Conservation (phyloP, 768 basidiomycete species). For the Tulasnella sp. region DNA sequence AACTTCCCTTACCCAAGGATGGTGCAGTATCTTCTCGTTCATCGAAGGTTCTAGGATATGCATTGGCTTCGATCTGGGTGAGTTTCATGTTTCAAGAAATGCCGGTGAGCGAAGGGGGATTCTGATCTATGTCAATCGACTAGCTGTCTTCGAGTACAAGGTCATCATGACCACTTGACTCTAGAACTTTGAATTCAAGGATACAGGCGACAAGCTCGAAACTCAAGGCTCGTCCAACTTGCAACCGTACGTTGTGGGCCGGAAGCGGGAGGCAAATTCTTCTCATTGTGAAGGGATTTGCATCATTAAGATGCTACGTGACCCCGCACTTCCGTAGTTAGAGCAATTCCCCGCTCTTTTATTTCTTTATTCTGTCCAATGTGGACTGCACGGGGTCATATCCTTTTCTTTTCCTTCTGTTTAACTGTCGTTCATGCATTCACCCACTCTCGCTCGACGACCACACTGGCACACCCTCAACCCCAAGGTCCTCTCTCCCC, state of each 20-base stretch:
- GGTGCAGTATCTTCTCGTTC: slow-evolving; percentile 37
- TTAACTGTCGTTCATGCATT: no score
- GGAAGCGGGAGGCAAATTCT: slow-evolving; percentile 18
- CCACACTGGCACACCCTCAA: no score
- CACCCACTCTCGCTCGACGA: no score
- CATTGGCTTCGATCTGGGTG: slow-evolving; percentile 35
- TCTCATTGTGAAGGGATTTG: not conserved
- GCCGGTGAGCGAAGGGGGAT: slow-evolving; percentile 26
- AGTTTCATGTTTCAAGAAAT: not conserved
- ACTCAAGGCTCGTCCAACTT: slow-evolving; percentile 15
- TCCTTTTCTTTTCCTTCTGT: no score
- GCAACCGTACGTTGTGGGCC: slow-evolving; percentile 17
- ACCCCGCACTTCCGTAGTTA: no score
- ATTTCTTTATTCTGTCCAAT: no score
- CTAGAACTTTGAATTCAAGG: slow-evolving; percentile 34
- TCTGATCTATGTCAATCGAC: not conserved
- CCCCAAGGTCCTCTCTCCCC: no score
- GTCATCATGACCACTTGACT: slow-evolving; percentile 35
- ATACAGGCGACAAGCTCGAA: slow-evolving; percentile 28
- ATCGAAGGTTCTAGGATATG: slow-evolving; percentile 39
- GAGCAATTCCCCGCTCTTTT: no score
- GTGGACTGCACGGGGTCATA: no score
- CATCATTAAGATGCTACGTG: not conserved
- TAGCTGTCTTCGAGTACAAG: slow-evolving; percentile 37
- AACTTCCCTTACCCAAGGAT: slow-evolving; percentile 33